Base-by-base conservation (phyloP, 2,329 filamentous ascomycete species). In the Colletotrichum sp. region DNA sequence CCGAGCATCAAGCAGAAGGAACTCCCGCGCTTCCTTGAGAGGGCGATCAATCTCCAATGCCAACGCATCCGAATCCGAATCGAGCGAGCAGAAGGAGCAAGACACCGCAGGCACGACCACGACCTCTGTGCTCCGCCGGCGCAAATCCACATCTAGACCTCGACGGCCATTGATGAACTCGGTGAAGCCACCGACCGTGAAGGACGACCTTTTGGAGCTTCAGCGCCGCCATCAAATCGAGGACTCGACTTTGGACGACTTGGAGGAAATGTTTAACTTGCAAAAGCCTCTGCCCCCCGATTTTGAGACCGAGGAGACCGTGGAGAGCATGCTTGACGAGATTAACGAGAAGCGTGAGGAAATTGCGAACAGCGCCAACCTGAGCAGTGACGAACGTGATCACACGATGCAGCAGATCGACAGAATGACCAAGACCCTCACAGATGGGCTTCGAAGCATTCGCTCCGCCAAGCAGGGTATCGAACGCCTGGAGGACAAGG, bases 161-260 rank as follows among this genome's bases (percentile, higher is more conserved):
- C 86, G 86, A 39, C 85, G 82, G n/a, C 86, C 88, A 13, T 80
- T 91, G 44, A 85, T 86, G 77, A 92, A 92, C 82, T 89, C 90
- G 5, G 88, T 88, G 69, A 89, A 86, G 73, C 89, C 86, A 5
- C 87, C 89, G 3, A 90, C 88, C 3, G 90, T 90, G 69, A 89
- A 86, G 71, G 90, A 91, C 72, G 91, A 92, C 78, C 82, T 92
- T 32, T 83, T 87, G 32, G 87, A 90, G 67, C 88, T 92, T 62
- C 86, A 90, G 77, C 86, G 86, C 18, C 84, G 83, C 60, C 87
- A 91, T 79, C 86, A 91, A 69, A 88, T 92, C 30, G 90, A 92
- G 21, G 91, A 92, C 79, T 91, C 89, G 2, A 92, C 90, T 0
- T 81, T 92, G n/a, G 90, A 92, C 64, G 89, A 92, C 76, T 84